Evolutionary conservation across 73 alveolate species (phyloP).

Genomic region (Breviolum minutum): DNA sequence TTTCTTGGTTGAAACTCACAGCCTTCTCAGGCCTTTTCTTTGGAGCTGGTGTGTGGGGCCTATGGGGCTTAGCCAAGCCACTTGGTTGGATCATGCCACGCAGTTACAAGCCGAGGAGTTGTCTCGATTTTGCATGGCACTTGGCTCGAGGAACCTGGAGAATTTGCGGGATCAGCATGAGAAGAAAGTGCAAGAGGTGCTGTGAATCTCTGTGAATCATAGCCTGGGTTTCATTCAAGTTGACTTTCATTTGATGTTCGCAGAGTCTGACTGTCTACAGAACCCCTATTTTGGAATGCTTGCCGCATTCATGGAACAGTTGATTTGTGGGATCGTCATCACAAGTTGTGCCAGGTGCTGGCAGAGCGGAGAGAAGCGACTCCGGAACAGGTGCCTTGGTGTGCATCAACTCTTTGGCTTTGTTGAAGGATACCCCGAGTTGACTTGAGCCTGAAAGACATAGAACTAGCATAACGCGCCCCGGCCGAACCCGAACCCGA

Average conservation of each 20-base stretch:
- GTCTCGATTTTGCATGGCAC: neutral
- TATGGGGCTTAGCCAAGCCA: conserved; percentile 32
- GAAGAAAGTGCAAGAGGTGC: conserved; percentile 10
- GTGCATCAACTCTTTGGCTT: no score
- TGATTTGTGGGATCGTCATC: neutral
- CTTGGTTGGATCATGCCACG: neutral
- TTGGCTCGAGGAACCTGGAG: conserved; percentile 36
- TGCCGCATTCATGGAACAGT: no score
- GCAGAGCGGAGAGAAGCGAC: neutral
- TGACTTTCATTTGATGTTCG: no score
- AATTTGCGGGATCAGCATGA: neutral
- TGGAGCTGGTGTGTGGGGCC: conserved; percentile 67
- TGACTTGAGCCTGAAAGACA: no score
- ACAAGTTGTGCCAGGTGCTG: neutral
- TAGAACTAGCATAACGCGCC: no score
- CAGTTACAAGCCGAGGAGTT: no score
- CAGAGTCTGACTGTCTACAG: no score
- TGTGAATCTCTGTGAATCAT: neutral
- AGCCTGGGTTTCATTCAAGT: neutral
- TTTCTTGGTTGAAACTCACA: neutral
- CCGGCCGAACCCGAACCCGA: no score
- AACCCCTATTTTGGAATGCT: no score
- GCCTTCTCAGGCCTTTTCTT: conserved; percentile 57
- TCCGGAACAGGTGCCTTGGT: neutral
- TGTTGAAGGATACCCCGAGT: no score